Evolutionary conservation across 2,329 filamentous ascomycete genomes (phyloP).

Genomic region (Chalara sp.): DNA sequence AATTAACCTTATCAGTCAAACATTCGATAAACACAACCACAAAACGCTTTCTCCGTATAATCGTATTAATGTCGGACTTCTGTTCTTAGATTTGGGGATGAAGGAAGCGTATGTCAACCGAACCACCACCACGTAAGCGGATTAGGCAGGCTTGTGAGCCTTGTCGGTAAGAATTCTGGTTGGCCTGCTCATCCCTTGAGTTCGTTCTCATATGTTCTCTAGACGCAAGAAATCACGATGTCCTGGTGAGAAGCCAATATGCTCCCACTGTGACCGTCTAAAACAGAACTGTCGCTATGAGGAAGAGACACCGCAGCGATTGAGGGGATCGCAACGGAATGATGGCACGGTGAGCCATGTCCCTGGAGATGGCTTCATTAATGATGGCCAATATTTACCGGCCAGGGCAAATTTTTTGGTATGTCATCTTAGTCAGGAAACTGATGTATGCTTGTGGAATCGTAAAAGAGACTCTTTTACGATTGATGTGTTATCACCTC

Average conservation of each 20-base stretch:
- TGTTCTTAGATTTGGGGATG: too few species aligned
- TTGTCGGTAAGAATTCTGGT: not conserved
- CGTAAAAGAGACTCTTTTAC: too few species aligned
- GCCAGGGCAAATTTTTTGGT: too few species aligned
- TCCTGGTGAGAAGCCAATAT: conserved; percentile 41
- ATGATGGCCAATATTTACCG: too few species aligned
- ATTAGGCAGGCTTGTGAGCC: conserved; percentile 28
- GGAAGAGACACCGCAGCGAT: conserved; percentile 12
- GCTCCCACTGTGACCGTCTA: conserved; percentile 42
- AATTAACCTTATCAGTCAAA: not conserved
- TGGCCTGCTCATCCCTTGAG: not conserved
- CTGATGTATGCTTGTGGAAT: not conserved
- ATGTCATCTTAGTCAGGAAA: not conserved
- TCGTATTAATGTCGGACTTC: too few species aligned
- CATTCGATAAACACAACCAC: not conserved
- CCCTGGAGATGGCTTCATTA: too few species aligned
- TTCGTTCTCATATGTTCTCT: not conserved
- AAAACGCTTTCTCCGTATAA: not conserved
- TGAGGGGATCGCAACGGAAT: too few species aligned
- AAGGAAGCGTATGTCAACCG: conserved; percentile 10
- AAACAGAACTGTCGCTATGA: conserved; percentile 40
- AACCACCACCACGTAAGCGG: conserved; percentile 19
- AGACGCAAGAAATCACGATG: conserved; percentile 46
- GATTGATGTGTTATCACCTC: too few species aligned
- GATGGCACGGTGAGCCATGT: too few species aligned